Percentiles rank a stretch among this genome's conserved stretches.
These are phyloP conservation scores for Termitomyces sp. DNA, from an alignment of 768 basidiomycete species.

Conservation along the genomic window DNA sequence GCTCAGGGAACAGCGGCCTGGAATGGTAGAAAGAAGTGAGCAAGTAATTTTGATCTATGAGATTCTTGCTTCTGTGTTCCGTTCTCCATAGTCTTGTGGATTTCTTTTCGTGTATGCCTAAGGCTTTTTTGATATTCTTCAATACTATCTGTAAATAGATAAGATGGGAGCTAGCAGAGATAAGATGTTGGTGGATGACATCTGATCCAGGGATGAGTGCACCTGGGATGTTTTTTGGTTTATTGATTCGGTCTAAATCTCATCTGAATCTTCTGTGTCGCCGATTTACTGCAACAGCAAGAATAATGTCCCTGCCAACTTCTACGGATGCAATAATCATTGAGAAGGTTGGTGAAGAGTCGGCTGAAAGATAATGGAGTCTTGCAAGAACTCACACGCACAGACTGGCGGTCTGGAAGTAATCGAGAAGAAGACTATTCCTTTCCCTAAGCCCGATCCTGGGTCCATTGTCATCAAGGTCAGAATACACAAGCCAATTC, in stretches of 20 bases:
- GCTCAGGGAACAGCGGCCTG: conserved; percentile 72
- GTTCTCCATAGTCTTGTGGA: not conserved
- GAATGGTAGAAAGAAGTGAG: conserved; percentile 74
- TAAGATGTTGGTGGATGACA: not conserved
- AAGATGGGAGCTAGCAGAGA: not conserved
- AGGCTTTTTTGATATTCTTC: too few relatives aligned
- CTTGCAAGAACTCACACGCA: not conserved
- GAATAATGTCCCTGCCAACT: conserved; percentile 48
- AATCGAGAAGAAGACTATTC: conserved; percentile 58
- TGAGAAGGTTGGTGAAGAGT: conserved; percentile 30
- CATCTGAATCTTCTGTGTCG: conserved; percentile 15
- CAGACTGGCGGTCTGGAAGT: conserved; percentile 74
- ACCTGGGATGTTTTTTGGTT: conserved; percentile 9
- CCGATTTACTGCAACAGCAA: conserved; percentile 22
- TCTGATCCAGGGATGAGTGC: not conserved
- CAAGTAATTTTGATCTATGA: conserved; percentile 65
- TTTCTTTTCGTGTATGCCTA: not conserved
- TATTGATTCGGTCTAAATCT: conserved; percentile 3
- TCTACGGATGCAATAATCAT: conserved; percentile 71
- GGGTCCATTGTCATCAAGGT: conserved; percentile 53
- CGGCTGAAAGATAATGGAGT: not conserved
- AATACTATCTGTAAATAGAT: not conserved
- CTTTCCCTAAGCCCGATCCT: conserved; percentile 58
- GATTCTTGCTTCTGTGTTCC: conserved; percentile 32
- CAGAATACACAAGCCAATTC: not conserved